These are phyloP conservation scores for Saraca asoca DNA, from an alignment of 331 rosid species.

Conservation along the genomic window DNA sequence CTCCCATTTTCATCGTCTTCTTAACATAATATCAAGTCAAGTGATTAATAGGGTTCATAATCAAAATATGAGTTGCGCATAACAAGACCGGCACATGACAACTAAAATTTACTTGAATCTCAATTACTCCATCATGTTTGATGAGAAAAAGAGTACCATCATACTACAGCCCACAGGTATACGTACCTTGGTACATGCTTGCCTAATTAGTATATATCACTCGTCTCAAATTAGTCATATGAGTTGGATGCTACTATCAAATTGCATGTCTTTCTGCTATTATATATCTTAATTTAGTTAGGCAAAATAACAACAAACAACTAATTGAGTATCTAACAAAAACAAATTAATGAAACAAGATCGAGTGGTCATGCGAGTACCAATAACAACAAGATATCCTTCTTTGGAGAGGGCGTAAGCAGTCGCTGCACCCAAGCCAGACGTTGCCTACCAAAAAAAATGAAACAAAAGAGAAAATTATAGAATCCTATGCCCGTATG, in stretches of 20 bases:
- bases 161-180: no score
- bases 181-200: no score
- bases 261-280: background rate
- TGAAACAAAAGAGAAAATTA: constrained; percentile 2
- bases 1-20: background rate
- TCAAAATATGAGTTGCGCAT: background rate
- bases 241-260: no score
- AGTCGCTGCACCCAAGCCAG: constrained; percentile 86
- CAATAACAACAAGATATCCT: constrained; percentile 76
- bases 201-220: no score
- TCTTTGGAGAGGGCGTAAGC: constrained; percentile 67
- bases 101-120: background rate
- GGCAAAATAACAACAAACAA: background rate
- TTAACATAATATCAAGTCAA: background rate
- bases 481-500: background rate
- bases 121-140: background rate
- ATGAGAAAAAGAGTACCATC: background rate
- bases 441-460: constrained; percentile 65
- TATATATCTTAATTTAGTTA: background rate
- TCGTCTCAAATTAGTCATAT: no score
- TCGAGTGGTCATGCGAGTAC: constrained; percentile 32
- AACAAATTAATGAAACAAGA: background rate
- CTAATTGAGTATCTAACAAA: no score
- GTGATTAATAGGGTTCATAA: background rate
- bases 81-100: background rate